Conservation (phyloP, 164 flowering plant genomes). For the Tetracentron sinense region DNA sequence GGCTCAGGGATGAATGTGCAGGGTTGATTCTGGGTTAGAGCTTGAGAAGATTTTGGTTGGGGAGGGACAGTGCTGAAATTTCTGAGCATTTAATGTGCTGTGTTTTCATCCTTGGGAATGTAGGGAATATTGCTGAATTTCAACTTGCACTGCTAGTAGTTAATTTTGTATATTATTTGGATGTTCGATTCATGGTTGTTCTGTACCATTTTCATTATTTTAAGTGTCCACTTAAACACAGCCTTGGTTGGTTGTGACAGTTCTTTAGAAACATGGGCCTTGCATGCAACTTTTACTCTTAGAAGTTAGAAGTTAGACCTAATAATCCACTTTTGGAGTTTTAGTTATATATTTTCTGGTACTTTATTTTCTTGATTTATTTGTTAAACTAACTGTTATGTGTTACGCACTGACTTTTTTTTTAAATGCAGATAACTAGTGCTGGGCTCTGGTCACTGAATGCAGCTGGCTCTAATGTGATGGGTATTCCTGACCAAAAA, state of each 20-base stretch:
- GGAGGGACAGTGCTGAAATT: no score
- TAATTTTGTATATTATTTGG: neutral
- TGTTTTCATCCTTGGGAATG: no score
- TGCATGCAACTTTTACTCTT: neutral
- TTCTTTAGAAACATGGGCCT: slow-evolving; percentile 2
- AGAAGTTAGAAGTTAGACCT: neutral
- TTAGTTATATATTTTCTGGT: neutral
- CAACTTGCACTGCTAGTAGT: no score
- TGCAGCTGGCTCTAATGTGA: slow-evolving; percentile 29
- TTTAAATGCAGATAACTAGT: slow-evolving; percentile 67
- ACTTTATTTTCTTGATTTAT: neutral
- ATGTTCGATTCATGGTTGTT: neutral
- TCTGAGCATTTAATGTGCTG: no score
- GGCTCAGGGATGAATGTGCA: no score
- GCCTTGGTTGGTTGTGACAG: neutral
- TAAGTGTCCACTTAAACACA: neutral
- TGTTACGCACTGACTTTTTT: neutral
- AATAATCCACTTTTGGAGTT: neutral
- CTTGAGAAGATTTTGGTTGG: no score
- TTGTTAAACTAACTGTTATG: neutral
- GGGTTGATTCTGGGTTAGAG: no score
- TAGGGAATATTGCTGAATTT: no score
- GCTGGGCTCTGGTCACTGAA: slow-evolving; percentile 69
- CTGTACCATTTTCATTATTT: neutral
- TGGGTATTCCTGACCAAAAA: slow-evolving; percentile 24